Evolutionary conservation across 2,329 filamentous ascomycete species (phyloP), one percentile per base, ranked within the genome.

Genomic region (Ophiostoma perfectum): DNA sequence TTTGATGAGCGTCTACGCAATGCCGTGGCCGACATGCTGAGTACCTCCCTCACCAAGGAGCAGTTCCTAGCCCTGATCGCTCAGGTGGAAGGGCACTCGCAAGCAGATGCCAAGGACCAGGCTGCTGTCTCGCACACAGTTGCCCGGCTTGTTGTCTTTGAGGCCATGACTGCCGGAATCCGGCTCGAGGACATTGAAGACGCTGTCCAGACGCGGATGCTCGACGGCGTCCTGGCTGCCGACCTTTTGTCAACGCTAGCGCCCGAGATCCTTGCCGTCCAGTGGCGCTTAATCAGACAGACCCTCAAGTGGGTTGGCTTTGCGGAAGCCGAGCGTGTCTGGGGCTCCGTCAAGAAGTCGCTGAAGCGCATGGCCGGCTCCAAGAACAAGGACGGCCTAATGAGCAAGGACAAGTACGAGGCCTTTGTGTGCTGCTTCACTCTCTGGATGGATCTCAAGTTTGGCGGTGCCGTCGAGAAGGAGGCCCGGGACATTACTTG

Each of bases 41-140:
- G 83, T 68, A 76, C 78, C 12, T 78, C 81, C 3, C 74, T 84
- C 64, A 83, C 80, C 1, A 74, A 77, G 3, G 76, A 78, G n/a
- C 82, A 84, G 68, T 74, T 84, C 6, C 65, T 76, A 2, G 78
- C 78, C 5, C 69, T 83, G 4, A 70, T 85, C 14, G 74, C 77
- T n/a, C 82, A 81, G 80, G 71, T 82, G 0, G 75, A 76, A 12
- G 75, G 69, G 14, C 8, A 14, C 7, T 11, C 16, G 6, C 9
- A 55, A 27, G 27, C 39, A n/a, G 60, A 55, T 18, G 12, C 4
- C 8, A 42, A 9, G 8, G 36, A 27, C 27, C 27, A 27, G 27
- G 27, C 27, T 27, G 27, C 27, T 27, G 27, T 27, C 27, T 27
- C 38, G 3, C 27, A 58, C 27, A 4, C 27, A 5, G 73, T 73